Conservation (phyloP, 2,329 filamentous ascomycete genomes). For the Stachybotrys chlorohalonatus region DNA sequence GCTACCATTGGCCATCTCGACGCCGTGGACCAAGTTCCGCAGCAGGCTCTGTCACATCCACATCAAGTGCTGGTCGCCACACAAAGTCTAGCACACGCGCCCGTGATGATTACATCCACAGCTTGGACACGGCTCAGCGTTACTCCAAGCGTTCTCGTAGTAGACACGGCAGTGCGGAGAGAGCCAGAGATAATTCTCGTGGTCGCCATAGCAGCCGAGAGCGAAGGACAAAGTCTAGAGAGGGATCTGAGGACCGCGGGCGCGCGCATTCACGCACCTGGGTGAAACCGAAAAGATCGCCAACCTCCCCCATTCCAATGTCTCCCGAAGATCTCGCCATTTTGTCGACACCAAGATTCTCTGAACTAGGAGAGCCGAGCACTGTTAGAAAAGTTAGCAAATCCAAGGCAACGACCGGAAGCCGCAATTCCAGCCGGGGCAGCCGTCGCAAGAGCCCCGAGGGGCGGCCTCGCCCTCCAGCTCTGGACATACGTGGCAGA, state of each 20-base stretch:
- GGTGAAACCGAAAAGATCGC: constrained; percentile 72
- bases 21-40: constrained; percentile 47
- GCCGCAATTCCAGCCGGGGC: constrained; percentile 40
- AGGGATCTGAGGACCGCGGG: constrained; percentile 62
- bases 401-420: constrained; percentile 22
- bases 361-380: constrained; percentile 26
- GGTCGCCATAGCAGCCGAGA: constrained; percentile 40
- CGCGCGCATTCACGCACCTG: constrained; percentile 56
- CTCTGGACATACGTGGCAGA: constrained; percentile 50
- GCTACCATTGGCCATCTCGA: constrained; percentile 46
- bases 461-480: constrained; percentile 26
- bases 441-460: constrained; percentile 39
- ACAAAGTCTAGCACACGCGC: constrained; percentile 47
- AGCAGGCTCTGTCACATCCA: constrained; percentile 47
- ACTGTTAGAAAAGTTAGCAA: constrained; percentile 35
- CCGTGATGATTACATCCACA: constrained; percentile 78
- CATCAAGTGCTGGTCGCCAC: constrained; percentile 41
- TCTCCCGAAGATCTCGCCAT: constrained; percentile 76
- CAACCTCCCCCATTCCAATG: constrained; percentile 89
- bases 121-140: constrained; percentile 67
- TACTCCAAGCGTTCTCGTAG: constrained; percentile 47
- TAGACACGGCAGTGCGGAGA: constrained; percentile 44
- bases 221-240: constrained; percentile 43
- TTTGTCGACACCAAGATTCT: constrained; percentile 38
- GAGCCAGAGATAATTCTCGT: constrained; percentile 30